Evolutionary conservation across 257 asterid genomes (phyloP).

Genomic region (Echites panduratus): DNA sequence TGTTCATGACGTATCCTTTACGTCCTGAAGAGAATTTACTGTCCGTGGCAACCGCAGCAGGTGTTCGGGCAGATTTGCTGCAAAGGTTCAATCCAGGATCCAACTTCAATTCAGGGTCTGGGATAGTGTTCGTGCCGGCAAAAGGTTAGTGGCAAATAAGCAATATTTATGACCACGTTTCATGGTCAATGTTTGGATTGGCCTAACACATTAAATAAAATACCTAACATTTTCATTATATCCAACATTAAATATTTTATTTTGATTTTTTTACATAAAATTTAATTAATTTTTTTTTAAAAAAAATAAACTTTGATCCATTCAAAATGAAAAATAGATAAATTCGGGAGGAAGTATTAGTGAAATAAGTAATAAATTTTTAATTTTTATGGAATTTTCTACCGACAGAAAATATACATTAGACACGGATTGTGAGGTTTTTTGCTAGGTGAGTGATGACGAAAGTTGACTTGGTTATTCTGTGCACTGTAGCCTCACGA

Average conservation of each 20-base stretch:
- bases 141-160: slow-evolving; percentile 43
- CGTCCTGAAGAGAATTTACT: slow-evolving; percentile 39
- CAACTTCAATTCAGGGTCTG: slow-evolving; percentile 46
- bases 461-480: too few species aligned
- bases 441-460: too few species aligned
- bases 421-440: too few species aligned
- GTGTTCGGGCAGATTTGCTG: slow-evolving; percentile 39
- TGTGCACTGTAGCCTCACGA: background rate
- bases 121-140: slow-evolving; percentile 61
- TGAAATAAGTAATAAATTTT: too few species aligned
- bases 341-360: too few species aligned
- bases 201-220: background rate
- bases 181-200: background rate
- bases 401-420: too few species aligned
- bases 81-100: slow-evolving; percentile 40
- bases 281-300: too few species aligned
- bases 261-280: too few species aligned
- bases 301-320: too few species aligned
- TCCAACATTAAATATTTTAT: too few species aligned
- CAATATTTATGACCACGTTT: background rate
- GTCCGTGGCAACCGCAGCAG: slow-evolving; percentile 36
- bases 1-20: slow-evolving; percentile 57
- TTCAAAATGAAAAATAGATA: too few species aligned
- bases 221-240: background rate
- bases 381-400: too few species aligned